Evolutionary conservation across 2,329 filamentous ascomycete genomes (phyloP).

Genomic region (Rachicladosporium sp.): DNA sequence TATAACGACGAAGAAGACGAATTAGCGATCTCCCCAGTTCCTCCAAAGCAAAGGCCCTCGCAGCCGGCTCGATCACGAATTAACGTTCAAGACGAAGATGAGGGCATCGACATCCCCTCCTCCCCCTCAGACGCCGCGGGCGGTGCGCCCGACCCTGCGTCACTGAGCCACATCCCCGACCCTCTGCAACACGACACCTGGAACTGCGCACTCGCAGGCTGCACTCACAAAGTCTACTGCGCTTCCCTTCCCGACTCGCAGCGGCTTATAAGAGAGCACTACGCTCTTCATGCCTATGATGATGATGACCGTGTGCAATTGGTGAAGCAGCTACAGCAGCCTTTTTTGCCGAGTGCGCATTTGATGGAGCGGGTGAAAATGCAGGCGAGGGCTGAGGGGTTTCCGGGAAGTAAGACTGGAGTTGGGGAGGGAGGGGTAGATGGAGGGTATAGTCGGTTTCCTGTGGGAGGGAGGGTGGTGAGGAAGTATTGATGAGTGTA

Average conservation of each 20-base stretch:
- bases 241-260: constrained; percentile 46
- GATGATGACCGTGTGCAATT: constrained; percentile 37
- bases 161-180: constrained; percentile 11
- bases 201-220: constrained; percentile 53
- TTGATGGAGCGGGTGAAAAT: constrained; percentile 34
- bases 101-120: constrained; percentile 23
- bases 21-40: background rate
- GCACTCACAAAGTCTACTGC: constrained; percentile 50
- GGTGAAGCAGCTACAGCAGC: constrained; percentile 45
- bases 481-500: too few species aligned
- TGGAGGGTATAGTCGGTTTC: too few species aligned
- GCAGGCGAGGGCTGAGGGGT: constrained; percentile 11
- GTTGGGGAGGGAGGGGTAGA: too few species aligned
- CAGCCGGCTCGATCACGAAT: background rate
- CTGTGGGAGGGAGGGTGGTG: too few species aligned
- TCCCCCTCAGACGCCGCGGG: constrained; percentile 12
- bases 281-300: constrained; percentile 47
- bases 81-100: constrained; percentile 14
- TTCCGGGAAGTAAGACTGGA: background rate
- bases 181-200: constrained; percentile 42
- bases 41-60: constrained; percentile 1
- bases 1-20: constrained; percentile 13
- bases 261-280: constrained; percentile 47
- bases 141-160: constrained; percentile 5
- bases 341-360: constrained; percentile 31